Percentiles rank a stretch among this genome's conserved stretches.
phyloP scores from a whole-genome alignment of 768 basidiomycete species.

The Paxillus involutus region DNA sequence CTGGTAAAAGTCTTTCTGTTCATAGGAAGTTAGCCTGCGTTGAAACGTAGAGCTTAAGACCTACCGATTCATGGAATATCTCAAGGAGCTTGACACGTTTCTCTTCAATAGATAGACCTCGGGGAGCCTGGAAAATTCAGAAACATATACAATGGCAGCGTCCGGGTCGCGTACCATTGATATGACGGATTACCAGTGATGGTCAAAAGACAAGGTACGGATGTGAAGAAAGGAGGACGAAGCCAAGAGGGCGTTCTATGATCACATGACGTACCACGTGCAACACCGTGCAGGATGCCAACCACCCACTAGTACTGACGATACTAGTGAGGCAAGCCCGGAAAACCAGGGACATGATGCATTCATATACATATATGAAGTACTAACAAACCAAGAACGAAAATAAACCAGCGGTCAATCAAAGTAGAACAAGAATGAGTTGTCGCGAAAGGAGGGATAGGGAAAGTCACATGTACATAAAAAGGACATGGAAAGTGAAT shows the following conservation, averaged over 20 bases:
- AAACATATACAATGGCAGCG: background rate
- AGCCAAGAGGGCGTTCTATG: background rate
- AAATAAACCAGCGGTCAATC: slow-evolving; percentile 9
- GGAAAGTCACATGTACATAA: slow-evolving; percentile 9
- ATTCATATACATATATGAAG: slow-evolving; percentile 26
- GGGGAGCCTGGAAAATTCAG: slow-evolving; percentile 54
- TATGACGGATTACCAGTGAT: background rate
- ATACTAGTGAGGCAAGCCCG: background rate
- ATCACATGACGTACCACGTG: slow-evolving; percentile 26
- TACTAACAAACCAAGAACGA: slow-evolving; percentile 22
- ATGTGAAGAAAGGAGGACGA: background rate
- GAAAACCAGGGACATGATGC: slow-evolving; percentile 8
- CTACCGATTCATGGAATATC: slow-evolving; percentile 90
- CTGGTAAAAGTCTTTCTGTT: slow-evolving; percentile 83
- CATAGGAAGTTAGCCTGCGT: background rate
- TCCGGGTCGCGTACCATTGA: slow-evolving; percentile 18
- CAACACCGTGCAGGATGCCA: background rate
- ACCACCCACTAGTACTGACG: background rate
- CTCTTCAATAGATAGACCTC: slow-evolving; percentile 87
- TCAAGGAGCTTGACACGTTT: slow-evolving; percentile 87
- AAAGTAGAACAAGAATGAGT: slow-evolving; percentile 13
- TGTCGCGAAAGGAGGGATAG: background rate
- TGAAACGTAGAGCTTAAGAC: background rate
- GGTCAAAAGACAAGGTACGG: background rate
- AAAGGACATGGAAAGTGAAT: slow-evolving; percentile 8